Base-by-base conservation (phyloP, 345 rosid genomes). In the Lenwebbia sp. region DNA sequence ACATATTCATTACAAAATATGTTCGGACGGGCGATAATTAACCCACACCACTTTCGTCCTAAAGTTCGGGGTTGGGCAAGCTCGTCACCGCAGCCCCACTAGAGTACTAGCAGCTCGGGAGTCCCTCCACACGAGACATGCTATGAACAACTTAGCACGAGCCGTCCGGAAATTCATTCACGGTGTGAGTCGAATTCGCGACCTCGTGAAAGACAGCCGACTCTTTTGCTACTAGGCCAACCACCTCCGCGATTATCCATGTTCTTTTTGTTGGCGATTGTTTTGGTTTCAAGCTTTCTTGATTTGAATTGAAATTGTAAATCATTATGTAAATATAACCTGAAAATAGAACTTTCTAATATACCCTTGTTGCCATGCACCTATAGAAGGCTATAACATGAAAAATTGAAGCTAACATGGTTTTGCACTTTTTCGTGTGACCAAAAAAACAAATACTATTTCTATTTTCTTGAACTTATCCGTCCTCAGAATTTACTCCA, bases 271-370 rank as follows among this genome's bases (percentile, higher is more conserved):
- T 30, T 30, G 44, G 40, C 40, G 40, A 62, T 13, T 65, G 0
- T 17, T 65, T 1, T 30, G 44, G 12, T 30, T 65, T 65, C 0
- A 12, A 65, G 23, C 23, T 65, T 65, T 30, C 0, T 15, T 30
- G 17, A 15, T 9, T 65, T 30, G 44, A 30, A 0, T 65, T 1
- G 44, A 65, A 33, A 65, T 15, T 65, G 23, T 30, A 8, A 0
- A 30, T 10, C 17, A 12, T 30, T 22, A 30, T 30, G 17, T 65
- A 11, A 14, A 65, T 15, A 22, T 65, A 30, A 30, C 41, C 76
- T 1, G 5, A 65, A 15, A 65, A 30, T 65, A 1, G 40, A 62
- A 62, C 74, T 62, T 62, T 3, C 74, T 9, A 33, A 62, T 28
- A 28, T 28, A 14, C 17, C 22, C 3, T 15, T 7, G 5, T 30